These are phyloP conservation scores for Zasmidium citrigriseum DNA, from an alignment of 2,329 filamentous ascomycete genomes.

Conservation along the genomic window DNA sequence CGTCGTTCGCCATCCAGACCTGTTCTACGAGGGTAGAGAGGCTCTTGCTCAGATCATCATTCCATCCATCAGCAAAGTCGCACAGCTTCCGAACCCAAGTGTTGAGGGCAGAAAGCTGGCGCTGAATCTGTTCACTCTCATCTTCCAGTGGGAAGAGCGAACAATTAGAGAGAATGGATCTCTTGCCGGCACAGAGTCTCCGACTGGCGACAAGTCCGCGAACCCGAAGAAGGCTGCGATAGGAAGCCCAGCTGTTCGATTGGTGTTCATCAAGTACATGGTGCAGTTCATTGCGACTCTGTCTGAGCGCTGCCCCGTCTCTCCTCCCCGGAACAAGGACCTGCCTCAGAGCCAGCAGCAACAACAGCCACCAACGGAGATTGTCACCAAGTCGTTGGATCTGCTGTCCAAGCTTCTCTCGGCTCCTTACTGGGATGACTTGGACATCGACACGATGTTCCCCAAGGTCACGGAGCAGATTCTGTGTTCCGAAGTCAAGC, in stretches of 20 bases:
- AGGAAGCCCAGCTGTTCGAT: constrained; percentile 59
- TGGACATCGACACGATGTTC: constrained; percentile 82
- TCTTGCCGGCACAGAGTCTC: constrained; percentile 31
- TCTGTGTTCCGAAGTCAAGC: constrained; percentile 68
- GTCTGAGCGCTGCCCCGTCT: constrained; percentile 74
- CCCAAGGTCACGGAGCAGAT: constrained; percentile 87
- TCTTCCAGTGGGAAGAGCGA: constrained; percentile 90
- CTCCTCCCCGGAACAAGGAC: constrained; percentile 65
- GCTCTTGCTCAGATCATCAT: constrained; percentile 90
- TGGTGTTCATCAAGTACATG: constrained; percentile 89
- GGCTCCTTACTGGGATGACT: constrained; percentile 84
- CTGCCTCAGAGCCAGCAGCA: constrained; percentile 50
- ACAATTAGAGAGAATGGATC: constrained; percentile 64
- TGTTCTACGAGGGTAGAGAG: constrained; percentile 94
- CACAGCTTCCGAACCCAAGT: constrained; percentile 77
- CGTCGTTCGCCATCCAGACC: constrained; percentile 82
- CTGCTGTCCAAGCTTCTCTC: constrained; percentile 83
- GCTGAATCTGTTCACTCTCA: constrained; percentile 83
- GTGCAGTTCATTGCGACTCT: constrained; percentile 92
- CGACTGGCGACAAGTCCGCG: constrained; percentile 17
- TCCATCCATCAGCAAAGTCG: constrained; percentile 83
- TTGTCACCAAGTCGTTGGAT: constrained; percentile 80
- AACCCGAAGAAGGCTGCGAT: constrained; percentile 37
- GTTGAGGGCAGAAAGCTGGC: constrained; percentile 91
- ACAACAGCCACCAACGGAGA: constrained; percentile 53